Percentiles rank a stretch among this genome's conserved stretches.
Conservation (phyloP, 2,329 filamentous ascomycete genomes). For the Claviceps lovelessii region DNA sequence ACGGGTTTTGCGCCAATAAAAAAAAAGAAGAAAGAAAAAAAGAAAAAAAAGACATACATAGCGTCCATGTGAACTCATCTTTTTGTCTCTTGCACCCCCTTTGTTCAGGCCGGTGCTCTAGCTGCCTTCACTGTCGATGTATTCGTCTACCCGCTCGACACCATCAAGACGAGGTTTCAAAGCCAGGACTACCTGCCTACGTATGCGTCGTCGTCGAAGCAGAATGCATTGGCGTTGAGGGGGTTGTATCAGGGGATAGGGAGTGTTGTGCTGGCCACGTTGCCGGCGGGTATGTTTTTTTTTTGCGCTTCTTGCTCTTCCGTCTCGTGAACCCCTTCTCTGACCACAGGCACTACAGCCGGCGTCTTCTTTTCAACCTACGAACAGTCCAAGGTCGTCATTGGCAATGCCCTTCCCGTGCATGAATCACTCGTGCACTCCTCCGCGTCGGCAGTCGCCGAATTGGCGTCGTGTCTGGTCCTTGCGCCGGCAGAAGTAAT, state of each 20-base stretch:
- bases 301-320: too few species aligned
- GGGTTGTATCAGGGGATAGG: slow-evolving; percentile 81
- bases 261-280: slow-evolving; percentile 68
- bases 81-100: not conserved
- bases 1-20: too few species aligned
- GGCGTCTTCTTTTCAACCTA: slow-evolving; percentile 86
- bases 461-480: slow-evolving; percentile 74
- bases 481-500: slow-evolving; percentile 81
- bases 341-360: slow-evolving; percentile 28
- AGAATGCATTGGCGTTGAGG: slow-evolving; percentile 41
- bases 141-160: slow-evolving; percentile 77
- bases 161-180: slow-evolving; percentile 75
- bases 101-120: slow-evolving; percentile 59
- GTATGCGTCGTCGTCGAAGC: slow-evolving; percentile 45
- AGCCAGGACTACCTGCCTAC: slow-evolving; percentile 58
- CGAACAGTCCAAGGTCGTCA: slow-evolving; percentile 55
- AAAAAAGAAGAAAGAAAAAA: too few species aligned
- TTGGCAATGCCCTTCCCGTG: slow-evolving; percentile 39
- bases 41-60: too few species aligned
- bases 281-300: slow-evolving; percentile 56
- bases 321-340: not conserved
- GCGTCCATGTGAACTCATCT: not conserved
- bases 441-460: slow-evolving; percentile 58
- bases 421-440: slow-evolving; percentile 60
- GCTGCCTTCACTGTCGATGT: slow-evolving; percentile 79